Base-by-base conservation (phyloP, 1,284 basidiomycete species). In the Sporisorium scitamineum region DNA sequence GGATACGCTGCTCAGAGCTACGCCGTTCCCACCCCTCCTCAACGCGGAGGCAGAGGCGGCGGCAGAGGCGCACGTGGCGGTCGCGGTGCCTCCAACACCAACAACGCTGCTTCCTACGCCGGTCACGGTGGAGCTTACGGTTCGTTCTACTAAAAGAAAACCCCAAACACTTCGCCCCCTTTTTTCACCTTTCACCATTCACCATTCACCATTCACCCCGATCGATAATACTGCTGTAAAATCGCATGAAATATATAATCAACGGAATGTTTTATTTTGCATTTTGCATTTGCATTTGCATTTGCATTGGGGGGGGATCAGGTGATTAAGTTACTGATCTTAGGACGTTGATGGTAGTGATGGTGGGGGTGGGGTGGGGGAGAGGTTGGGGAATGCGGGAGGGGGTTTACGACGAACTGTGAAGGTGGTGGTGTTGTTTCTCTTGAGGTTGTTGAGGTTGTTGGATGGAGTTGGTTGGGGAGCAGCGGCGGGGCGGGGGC, bases 61-160 rank as follows among this genome's bases (percentile, higher is more conserved):
- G 42, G 54, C 16, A 31, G 53, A n/a, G 54, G 68, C 8, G 54
- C 60, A 6, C 42, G 54, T 16, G 55, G 64, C 37, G 61, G 59
- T 4, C 11, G 45, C 13, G 44, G 66, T 13, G 60, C 64, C 9
- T 32, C 54, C 11, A 47, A 47, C 13, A 32, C 32, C 3, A 26
- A 54, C 32, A 61, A 60, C 48, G 13, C 26, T n/a, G 53, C 51
- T n/a, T 57, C 53, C 3, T 63, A 70, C 13, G 67, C 32, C 27
- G 72, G 72, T 6, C 45, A 44, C 24, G 71, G 72, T 8, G 72
- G 72, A 2, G 61, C 72, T 11, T 75, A 75, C 32, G 74, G 70
- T 0, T 62, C 61, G 1, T 76, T 76, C 59, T 73, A 69, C 59
- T 72, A 22, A 56, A 2, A 0, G 16, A 4, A 39, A 5, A 5